These are phyloP conservation scores for Penicillium coffeae DNA, from an alignment of 495 filamentous ascomycete genomes.

Conservation along the genomic window DNA sequence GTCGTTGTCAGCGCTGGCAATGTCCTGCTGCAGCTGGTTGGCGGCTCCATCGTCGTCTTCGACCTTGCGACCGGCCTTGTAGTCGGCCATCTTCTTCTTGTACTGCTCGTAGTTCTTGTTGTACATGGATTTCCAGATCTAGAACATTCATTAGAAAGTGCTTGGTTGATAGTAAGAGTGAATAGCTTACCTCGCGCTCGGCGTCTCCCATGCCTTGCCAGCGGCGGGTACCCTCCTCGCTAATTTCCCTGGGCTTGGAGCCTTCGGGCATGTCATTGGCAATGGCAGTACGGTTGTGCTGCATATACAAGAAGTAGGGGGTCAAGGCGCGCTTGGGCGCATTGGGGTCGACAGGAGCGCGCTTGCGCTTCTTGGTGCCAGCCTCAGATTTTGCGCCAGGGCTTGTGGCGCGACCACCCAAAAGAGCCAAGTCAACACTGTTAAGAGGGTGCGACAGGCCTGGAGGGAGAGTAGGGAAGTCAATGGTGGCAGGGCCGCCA, in stretches of 20 bases:
- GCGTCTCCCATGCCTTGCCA: constrained; percentile 71
- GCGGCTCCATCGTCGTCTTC: constrained; percentile 53
- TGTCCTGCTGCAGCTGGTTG: constrained; percentile 54
- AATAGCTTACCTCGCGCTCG: constrained; percentile 68
- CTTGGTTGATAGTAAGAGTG: not conserved
- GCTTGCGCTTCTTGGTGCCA: constrained; percentile 83
- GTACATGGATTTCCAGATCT: constrained; percentile 74
- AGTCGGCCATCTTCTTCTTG: constrained; percentile 66
- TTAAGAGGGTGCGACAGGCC: too few species aligned
- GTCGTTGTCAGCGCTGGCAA: constrained; percentile 49
- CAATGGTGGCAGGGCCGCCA: constrained; percentile 51
- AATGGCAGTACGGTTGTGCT: constrained; percentile 73
- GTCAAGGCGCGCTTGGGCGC: constrained; percentile 91
- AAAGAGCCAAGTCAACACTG: constrained; percentile 26
- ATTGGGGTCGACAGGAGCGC: constrained; percentile 78
- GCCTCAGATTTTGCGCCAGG: constrained; percentile 44
- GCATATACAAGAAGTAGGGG: constrained; percentile 91
- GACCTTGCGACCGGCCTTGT: constrained; percentile 50
- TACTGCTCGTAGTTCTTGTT: constrained; percentile 72
- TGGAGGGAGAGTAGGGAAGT: constrained; percentile 46
- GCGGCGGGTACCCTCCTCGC: constrained; percentile 74
- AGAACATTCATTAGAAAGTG: constrained; percentile 7
- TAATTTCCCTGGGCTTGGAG: constrained; percentile 71
- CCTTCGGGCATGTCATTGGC: constrained; percentile 67
- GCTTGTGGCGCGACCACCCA: constrained; percentile 38